A percentile compares a stretch with the other conserved stretches of the same genome.
phyloP scores from a whole-genome alignment of 208 protist genomes.

The Naegleria lovaniensis region DNA sequence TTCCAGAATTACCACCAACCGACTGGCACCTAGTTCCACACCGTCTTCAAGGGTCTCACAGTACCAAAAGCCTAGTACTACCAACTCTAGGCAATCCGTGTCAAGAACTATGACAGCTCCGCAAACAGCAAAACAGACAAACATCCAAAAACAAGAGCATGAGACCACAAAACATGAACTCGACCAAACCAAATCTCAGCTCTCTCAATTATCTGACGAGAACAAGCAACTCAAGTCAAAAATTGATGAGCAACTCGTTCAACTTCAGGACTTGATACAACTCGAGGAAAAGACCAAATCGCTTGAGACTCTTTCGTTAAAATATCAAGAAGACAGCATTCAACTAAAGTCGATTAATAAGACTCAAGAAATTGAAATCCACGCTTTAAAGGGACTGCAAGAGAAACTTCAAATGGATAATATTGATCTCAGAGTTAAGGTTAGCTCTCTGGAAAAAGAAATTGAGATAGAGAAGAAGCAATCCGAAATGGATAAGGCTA shows the following conservation, averaged over 20 bases:
- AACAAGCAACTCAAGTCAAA: neutral
- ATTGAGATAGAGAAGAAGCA: neutral
- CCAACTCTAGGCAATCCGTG: neutral
- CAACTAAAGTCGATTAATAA: neutral
- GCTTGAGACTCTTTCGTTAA: neutral
- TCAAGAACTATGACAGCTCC: neutral
- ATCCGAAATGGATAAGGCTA: neutral
- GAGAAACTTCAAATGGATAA: neutral
- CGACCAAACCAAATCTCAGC: neutral
- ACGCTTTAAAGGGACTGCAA: neutral
- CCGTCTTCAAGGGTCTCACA: neutral
- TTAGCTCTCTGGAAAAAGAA: neutral
- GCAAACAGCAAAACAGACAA: neutral
- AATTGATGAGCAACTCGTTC: neutral
- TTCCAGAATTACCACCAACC: neutral
- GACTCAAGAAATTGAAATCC: neutral
- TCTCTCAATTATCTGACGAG: neutral
- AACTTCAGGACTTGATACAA: neutral
- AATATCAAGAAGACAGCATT: neutral
- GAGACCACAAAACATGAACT: neutral
- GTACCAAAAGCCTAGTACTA: neutral
- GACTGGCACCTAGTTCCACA: neutral
- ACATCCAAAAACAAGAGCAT: neutral
- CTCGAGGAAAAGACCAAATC: neutral
- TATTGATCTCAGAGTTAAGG: slow-evolving; percentile 2